Base-by-base conservation (phyloP, 805 yeast genomes). In the Monosporozyma yasuniensis region DNA sequence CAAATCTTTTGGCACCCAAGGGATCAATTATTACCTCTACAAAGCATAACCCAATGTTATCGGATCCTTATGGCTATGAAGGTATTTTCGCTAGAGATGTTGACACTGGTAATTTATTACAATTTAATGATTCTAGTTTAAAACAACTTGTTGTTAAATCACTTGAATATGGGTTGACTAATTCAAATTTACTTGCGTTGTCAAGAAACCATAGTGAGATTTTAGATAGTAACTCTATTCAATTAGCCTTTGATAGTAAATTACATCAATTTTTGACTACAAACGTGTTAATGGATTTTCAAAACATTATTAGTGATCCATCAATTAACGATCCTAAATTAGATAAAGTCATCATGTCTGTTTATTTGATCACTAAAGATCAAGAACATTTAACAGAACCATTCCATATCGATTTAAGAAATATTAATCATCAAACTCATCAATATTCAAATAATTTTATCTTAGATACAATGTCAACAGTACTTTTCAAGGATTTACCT, bases 401-500 rank as follows among this genome's bases (percentile, higher is more conserved):
- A 0, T 87, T 84, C 68, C 79, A 84, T 4, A 79, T 87, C 44
- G 77, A 78, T 53, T 47, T 42, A 39, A 25, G 45, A 42, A 25
- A 25, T 28, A 3, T 10, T 14, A 6, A 46, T 27, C 19, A 35
- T 23, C 25, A 18, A 32, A 22, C 39, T 6, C 27, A 23, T 48
- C 21, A 44, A 22, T 21, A n/a, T 14, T 7, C 25, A n/a, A 21
- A 44, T n/a, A 80, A 76, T 44, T 69, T 80, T 23, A 75, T 78
- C 23, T 72, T 85, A 50, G 86, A 84, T 51, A 81, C 80, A 56
- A 72, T 87, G 34, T 79, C 89, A 43, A 89, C 91, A 9, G 93
- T 93, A 2, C 68, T 88, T 47, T 88, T 87, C 65, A 76, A 81
- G 59, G 83, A 87, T 57, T 76, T 88, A 44, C 90, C 95, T 1